Conservation (phyloP, 371 early-diverging fungal genomes). For the Dentiscutata heterogama region DNA sequence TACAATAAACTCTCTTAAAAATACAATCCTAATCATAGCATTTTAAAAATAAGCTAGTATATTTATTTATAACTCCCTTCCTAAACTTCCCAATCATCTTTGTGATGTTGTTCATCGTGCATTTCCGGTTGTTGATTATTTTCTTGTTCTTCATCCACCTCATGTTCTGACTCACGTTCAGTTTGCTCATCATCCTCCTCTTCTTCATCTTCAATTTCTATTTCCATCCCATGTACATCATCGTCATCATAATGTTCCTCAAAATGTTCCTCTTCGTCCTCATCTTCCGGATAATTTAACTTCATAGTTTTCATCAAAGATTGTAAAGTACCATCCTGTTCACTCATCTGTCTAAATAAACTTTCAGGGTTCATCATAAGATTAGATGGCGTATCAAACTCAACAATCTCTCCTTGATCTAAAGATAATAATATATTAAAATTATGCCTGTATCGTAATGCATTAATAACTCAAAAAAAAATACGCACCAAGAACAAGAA, state of each 20-base stretch:
- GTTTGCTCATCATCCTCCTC: conserved; percentile 8
- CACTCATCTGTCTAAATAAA: conserved; percentile 71
- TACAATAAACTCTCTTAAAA: too few species aligned
- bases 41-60: background rate
- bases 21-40: background rate
- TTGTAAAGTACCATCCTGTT: conserved; percentile 74
- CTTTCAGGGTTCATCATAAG: conserved; percentile 60
- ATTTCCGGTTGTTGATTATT: background rate
- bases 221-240: conserved; percentile 17
- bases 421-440: background rate
- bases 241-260: conserved; percentile 26
- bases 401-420: conserved; percentile 67
- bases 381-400: conserved; percentile 69
- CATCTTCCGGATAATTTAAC: conserved; percentile 1
- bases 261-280: background rate
- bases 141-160: conserved; percentile 23
- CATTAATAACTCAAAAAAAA: background rate
- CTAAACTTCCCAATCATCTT: conserved; percentile 9
- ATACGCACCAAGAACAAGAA: conserved; percentile 75
- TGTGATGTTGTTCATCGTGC: background rate
- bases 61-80: background rate
- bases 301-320: conserved; percentile 62
- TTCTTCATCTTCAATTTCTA: conserved; percentile 8
- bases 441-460: background rate
- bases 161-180: conserved; percentile 18